phyloP scores from a whole-genome alignment of 768 basidiomycete genomes.

The Albatrellus ellisii region DNA sequence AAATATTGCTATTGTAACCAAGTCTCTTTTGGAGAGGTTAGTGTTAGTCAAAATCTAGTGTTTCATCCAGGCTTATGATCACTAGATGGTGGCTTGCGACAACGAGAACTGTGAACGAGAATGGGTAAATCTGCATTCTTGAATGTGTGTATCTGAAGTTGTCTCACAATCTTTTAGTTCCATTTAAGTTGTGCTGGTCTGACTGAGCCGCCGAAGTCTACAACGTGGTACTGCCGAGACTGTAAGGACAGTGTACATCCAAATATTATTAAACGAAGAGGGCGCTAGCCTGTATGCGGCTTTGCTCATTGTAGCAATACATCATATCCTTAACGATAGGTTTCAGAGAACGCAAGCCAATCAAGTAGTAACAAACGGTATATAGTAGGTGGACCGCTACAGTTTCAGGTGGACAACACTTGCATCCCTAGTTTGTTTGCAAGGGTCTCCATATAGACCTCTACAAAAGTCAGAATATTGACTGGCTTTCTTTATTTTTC shows the following conservation, averaged over 20 bases:
- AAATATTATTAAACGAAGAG: neutral
- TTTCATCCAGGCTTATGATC: neutral
- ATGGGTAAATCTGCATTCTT: neutral
- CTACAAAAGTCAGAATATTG: constrained; percentile 24
- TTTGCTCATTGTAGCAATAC: no score
- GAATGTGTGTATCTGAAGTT: no score
- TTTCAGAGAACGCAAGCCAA: no score
- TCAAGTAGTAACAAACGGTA: no score
- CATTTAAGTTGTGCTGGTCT: neutral
- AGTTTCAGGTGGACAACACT: constrained; percentile 13
- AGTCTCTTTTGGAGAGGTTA: neutral
- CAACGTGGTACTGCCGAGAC: neutral
- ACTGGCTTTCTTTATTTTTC: neutral
- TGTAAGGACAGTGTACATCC: neutral
- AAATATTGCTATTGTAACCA: neutral
- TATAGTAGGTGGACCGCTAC: no score
- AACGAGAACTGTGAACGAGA: neutral
- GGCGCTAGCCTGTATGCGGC: no score
- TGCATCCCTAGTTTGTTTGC: constrained; percentile 68
- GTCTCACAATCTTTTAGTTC: neutral
- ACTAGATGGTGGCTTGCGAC: neutral
- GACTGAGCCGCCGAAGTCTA: neutral
- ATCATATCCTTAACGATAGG: no score
- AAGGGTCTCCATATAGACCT: constrained; percentile 79
- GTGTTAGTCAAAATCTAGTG: neutral